Conservation (phyloP, 148 eudicot species). For the Linanthus parryae region DNA sequence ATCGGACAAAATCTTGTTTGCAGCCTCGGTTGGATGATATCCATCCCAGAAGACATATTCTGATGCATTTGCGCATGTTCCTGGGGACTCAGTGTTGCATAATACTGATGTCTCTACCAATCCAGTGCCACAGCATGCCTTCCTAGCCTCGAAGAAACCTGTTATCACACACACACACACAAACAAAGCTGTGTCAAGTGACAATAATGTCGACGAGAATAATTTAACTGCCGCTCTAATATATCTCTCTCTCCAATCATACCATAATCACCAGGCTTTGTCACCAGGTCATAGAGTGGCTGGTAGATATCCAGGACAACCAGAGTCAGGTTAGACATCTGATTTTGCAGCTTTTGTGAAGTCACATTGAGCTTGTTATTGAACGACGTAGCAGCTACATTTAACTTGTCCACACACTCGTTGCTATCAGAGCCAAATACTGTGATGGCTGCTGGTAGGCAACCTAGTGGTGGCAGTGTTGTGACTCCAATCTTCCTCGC, state of each 20-base stretch:
- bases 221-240: too few relatives aligned
- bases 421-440: constrained; percentile 45
- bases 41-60: constrained; percentile 90
- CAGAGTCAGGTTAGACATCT: constrained; percentile 40
- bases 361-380: constrained; percentile 52
- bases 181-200: too few relatives aligned
- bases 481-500: constrained; percentile 61
- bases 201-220: too few relatives aligned
- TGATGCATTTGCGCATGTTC: constrained; percentile 74
- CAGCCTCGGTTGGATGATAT: constrained; percentile 76
- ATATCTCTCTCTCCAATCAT: too few relatives aligned
- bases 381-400: constrained; percentile 43
- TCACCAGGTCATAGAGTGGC: constrained; percentile 40
- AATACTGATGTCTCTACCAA: constrained; percentile 58
- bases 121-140: constrained; percentile 86
- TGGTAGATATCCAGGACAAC: constrained; percentile 55
- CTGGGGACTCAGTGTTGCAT: constrained; percentile 60
- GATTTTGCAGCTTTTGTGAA: constrained; percentile 30
- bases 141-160: constrained; percentile 84
- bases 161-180: too few relatives aligned
- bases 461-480: constrained; percentile 58
- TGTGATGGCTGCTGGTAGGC: constrained; percentile 62
- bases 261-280: constrained; percentile 51
- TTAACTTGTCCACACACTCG: constrained; percentile 42
- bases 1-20: constrained; percentile 60